These are phyloP conservation scores for Annulohypoxylon stygium DNA, from an alignment of 495 filamentous ascomycete species.

Conservation along the genomic window DNA sequence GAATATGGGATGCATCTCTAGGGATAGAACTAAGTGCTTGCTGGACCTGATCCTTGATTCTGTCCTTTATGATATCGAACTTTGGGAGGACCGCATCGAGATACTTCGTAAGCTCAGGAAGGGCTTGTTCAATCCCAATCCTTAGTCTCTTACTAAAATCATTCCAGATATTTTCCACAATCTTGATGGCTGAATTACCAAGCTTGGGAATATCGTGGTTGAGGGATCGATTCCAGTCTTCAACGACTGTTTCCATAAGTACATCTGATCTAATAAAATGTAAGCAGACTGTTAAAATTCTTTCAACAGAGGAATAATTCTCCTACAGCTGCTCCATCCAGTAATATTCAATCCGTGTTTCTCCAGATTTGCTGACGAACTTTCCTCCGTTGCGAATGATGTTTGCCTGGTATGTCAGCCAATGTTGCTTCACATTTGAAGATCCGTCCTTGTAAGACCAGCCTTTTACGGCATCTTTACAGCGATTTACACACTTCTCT, in stretches of 20 bases:
- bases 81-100: neutral
- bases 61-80: neutral
- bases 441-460: conserved; percentile 6
- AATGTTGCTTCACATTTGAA: neutral
- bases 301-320: neutral
- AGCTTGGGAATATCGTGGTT: conserved; percentile 2
- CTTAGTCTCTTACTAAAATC: neutral
- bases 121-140: neutral
- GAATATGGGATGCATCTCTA: conserved; percentile 1
- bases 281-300: neutral
- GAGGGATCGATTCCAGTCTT: neutral
- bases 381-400: neutral
- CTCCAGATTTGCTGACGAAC: neutral
- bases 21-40: neutral
- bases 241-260: neutral
- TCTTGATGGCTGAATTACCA: neutral
- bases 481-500: neutral
- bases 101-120: neutral
- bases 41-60: neutral
- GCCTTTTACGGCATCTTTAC: neutral
- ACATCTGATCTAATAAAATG: conserved; percentile 1
- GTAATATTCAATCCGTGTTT: neutral
- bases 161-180: neutral
- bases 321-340: conserved; percentile 6
- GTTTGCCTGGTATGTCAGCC: neutral